A percentile compares a stretch with the other conserved stretches of the same genome.
phyloP scores from a whole-genome alignment of 495 filamentous ascomycete species.

The Penicillium desertorum region DNA sequence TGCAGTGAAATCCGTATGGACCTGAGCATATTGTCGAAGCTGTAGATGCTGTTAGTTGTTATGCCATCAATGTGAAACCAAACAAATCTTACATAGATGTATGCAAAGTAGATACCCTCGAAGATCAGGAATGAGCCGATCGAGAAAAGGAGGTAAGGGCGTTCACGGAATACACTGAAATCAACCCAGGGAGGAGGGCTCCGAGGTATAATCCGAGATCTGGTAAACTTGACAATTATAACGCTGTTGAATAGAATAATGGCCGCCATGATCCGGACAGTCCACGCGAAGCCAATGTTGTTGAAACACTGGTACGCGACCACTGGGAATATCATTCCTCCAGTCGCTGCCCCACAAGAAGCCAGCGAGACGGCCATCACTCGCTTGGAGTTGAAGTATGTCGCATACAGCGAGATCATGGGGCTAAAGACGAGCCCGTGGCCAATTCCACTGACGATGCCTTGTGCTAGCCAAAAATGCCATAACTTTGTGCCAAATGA shows the following conservation, averaged over 20 bases:
- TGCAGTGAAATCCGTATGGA: not conserved
- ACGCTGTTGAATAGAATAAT: constrained; percentile 55
- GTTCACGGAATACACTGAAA: constrained; percentile 57
- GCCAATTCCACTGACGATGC: constrained; percentile 62
- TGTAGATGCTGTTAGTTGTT: constrained; percentile 1
- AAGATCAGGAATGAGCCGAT: constrained; percentile 56
- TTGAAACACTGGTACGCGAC: constrained; percentile 63
- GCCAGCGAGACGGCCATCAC: constrained; percentile 60
- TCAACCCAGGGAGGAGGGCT: constrained; percentile 58
- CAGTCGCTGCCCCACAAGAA: constrained; percentile 61
- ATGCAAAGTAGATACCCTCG: constrained; percentile 62
- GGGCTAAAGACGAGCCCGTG: constrained; percentile 67
- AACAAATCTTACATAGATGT: constrained; percentile 52
- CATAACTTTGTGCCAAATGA: constrained; percentile 53
- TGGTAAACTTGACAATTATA: constrained; percentile 46
- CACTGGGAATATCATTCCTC: constrained; percentile 67
- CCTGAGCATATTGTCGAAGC: constrained; percentile 11
- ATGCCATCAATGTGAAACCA: constrained; percentile 42
- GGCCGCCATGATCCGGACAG: constrained; percentile 65
- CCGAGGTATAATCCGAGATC: constrained; percentile 56
- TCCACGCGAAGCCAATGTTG: constrained; percentile 67
- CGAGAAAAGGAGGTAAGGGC: constrained; percentile 59
- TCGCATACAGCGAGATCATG: constrained; percentile 55
- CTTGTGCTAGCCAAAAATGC: constrained; percentile 74
- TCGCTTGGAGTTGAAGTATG: constrained; percentile 65